These are phyloP conservation scores for Kodamaea suecica DNA, from an alignment of 1,139 yeast genomes.

Conservation along the genomic window DNA sequence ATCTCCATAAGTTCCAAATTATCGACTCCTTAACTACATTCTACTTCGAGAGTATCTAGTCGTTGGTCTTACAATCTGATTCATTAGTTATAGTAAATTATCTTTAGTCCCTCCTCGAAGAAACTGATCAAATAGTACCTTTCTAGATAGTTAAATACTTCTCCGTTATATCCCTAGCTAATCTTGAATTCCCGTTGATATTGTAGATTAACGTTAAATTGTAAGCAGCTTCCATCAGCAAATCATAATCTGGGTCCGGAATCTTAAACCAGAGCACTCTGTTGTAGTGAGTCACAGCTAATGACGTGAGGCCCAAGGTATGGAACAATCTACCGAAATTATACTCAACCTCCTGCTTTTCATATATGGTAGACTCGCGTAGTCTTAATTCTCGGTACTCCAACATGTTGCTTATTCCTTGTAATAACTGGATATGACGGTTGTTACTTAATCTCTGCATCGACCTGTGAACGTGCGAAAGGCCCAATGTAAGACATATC, in stretches of 20 bases:
- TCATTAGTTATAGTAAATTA: not conserved
- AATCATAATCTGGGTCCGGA: conserved; percentile 42
- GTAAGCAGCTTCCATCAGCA: conserved; percentile 80
- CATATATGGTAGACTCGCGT: conserved; percentile 43
- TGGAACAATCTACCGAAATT: conserved; percentile 87
- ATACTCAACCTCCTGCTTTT: conserved; percentile 74
- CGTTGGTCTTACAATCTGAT: no score
- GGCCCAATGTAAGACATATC: conserved; percentile 68
- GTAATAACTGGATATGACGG: conserved; percentile 82
- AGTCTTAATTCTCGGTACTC: conserved; percentile 58
- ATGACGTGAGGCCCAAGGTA: conserved; percentile 66
- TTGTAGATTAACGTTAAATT: conserved; percentile 74
- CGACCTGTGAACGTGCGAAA: conserved; percentile 86
- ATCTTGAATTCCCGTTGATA: conserved; percentile 64
- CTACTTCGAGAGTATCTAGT: no score
- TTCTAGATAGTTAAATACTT: conserved; percentile 47
- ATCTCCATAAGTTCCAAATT: no score
- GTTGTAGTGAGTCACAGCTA: conserved; percentile 72
- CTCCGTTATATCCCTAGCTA: conserved; percentile 64
- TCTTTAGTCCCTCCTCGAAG: not conserved
- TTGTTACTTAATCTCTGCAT: conserved; percentile 86
- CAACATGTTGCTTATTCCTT: conserved; percentile 74
- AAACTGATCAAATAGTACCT: not conserved
- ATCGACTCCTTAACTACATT: no score
- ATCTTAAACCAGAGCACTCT: conserved; percentile 50